phyloP scores from a whole-genome alignment of 2,329 filamentous ascomycete species.

The Fusarium sp. region DNA sequence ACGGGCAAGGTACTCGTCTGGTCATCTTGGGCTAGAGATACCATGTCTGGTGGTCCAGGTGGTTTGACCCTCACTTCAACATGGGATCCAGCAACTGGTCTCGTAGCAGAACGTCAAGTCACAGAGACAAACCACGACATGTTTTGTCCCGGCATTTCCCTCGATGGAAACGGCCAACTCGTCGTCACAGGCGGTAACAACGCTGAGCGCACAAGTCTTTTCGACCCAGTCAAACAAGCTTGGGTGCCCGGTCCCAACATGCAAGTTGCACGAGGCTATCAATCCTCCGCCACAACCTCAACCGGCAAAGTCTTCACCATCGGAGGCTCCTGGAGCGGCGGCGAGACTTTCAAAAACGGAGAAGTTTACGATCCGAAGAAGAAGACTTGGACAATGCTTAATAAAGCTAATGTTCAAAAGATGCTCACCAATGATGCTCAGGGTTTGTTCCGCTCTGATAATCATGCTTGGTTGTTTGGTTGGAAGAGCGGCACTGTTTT shows the following conservation, averaged over 20 bases:
- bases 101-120: conserved; percentile 34
- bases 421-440: conserved; percentile 65
- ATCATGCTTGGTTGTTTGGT: conserved; percentile 49
- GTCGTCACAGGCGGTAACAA: conserved; percentile 67
- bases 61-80: conserved; percentile 18
- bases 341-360: conserved; percentile 18
- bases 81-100: conserved; percentile 28
- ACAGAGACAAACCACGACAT: conserved; percentile 64
- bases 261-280: conserved; percentile 28
- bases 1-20: conserved; percentile 25
- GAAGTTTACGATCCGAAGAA: conserved; percentile 26
- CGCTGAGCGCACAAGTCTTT: conserved; percentile 63
- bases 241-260: conserved; percentile 20
- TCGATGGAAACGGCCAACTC: conserved; percentile 62
- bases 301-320: conserved; percentile 32
- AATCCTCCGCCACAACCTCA: conserved; percentile 30
- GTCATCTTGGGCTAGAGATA: conserved; percentile 28
- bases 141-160: conserved; percentile 68
- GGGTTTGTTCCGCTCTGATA: conserved; percentile 58
- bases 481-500: conserved; percentile 63
- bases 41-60: conserved; percentile 15
- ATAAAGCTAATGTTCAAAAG: conserved; percentile 56
- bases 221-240: conserved; percentile 45
- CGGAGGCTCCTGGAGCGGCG: conserved; percentile 32
- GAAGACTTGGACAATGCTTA: conserved; percentile 21